Conservation (phyloP, 139 green algal species). For the Klebsormidium nitens region DNA sequence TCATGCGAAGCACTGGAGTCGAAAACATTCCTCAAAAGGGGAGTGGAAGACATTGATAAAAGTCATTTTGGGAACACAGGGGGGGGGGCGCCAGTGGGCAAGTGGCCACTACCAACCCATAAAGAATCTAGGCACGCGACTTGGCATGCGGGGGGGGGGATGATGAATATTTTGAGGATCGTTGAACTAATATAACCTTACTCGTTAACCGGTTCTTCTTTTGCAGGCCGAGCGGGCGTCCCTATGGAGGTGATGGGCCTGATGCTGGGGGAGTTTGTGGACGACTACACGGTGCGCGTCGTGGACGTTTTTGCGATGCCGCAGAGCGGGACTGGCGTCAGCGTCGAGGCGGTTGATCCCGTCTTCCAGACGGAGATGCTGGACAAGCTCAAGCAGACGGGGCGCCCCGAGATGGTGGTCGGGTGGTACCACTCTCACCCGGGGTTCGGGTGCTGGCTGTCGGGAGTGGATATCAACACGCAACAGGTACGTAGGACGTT, state of each 20-base stretch:
- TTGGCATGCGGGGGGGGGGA: no score
- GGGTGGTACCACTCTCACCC: constrained; percentile 99
- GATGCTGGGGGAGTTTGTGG: constrained; percentile 99
- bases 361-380: constrained; percentile 99
- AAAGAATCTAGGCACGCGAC: no score
- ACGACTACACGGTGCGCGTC: constrained; percentile 97
- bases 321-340: constrained; percentile 93
- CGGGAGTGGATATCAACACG: constrained; percentile 97
- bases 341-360: constrained; percentile 95
- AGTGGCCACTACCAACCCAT: no score
- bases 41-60: no score
- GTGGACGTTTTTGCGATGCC: constrained; percentile 99
- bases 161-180: no score
- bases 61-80: no score
- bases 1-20: no score
- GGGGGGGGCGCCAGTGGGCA: no score
- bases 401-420: constrained; percentile 96
- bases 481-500: constrained; percentile 75
- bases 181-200: no score
- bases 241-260: constrained; percentile 99
- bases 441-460: constrained; percentile 98
- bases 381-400: constrained; percentile 99
- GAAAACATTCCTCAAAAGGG: no score
- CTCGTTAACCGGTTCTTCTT: no score
- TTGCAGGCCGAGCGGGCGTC: constrained; percentile 85